These are phyloP conservation scores for Ceratobasidium sp. DNA, from an alignment of 1,284 basidiomycete species.

Conservation along the genomic window DNA sequence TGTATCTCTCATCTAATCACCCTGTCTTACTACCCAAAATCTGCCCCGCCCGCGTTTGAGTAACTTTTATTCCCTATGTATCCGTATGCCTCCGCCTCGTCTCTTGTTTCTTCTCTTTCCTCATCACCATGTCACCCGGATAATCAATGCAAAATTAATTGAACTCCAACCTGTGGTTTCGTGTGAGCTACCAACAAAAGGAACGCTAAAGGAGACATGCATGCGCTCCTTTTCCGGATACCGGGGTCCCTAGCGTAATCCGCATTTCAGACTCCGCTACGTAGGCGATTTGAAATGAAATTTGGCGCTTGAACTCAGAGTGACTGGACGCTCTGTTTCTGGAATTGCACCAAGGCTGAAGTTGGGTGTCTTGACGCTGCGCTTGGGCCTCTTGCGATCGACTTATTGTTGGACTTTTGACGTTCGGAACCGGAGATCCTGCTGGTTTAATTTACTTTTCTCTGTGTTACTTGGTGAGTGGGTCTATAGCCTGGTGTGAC, in stretches of 20 bases:
- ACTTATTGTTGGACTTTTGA: too few species aligned
- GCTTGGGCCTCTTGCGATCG: too few species aligned
- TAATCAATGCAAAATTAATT: slow-evolving; percentile 32
- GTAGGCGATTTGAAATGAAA: neutral
- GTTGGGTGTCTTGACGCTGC: too few species aligned
- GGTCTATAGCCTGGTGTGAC: too few species aligned
- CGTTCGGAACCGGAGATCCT: too few species aligned
- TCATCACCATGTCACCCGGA: neutral
- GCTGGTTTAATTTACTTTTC: too few species aligned
- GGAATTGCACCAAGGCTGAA: too few species aligned
- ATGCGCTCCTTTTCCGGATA: neutral
- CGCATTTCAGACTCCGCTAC: too few species aligned
- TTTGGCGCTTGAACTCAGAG: slow-evolving; percentile 2
- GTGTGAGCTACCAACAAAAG: slow-evolving; percentile 6
- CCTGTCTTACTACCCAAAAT: slow-evolving; percentile 4
- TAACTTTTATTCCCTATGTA: slow-evolving; percentile 42
- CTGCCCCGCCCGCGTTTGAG: slow-evolving; percentile 16
- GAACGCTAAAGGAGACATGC: neutral
- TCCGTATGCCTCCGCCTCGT: slow-evolving; percentile 10
- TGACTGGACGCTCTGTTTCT: slow-evolving; percentile 1
- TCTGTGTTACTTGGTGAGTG: too few species aligned
- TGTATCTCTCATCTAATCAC: neutral
- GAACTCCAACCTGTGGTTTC: too few species aligned
- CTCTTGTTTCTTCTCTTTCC: neutral
- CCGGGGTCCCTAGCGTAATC: too few species aligned